Base-by-base conservation (phyloP, 345 rosid species). In the Linum lewisii region DNA sequence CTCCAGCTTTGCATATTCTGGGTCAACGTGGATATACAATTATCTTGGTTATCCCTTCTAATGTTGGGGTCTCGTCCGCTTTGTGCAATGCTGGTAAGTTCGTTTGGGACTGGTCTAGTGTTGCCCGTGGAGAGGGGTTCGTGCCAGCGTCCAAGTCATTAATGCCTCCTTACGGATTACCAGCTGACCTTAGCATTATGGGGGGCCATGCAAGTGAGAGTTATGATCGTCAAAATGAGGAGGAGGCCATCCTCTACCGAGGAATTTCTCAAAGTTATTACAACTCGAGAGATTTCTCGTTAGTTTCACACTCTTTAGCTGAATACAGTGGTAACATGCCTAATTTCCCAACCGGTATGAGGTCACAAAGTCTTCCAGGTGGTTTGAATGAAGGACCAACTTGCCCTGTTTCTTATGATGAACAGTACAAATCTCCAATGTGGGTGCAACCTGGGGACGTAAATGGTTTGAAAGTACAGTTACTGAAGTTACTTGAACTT, bases 71-170 rank as follows among this genome's bases (percentile, higher is more conserved):
- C 47, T 89, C 96, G 7, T 79, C 97, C 0, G 99, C 97, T 42
- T 81, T 93, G 59, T 61, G 82, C 73, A 89, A 79, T 80, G 95
- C 96, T 34, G 97, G 96, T 62, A 90, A 72, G 64, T 93, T 81
- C 64, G 95, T 93, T 24, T 93, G 99, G 99, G 97, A 93, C 69
- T 93, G 99, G 99, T 83, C 82, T 18, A 87, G 95, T 58, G 86
- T 93, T 72, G 95, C 86, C 75, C 95, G 80, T 20, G 99, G 99
- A 22, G 95, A 90, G 81, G 99, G 99, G 14, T 93, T 84, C 73
- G 82, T 84, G 21, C 89, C 82, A 4, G 59, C 78, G 0, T 59
- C 78, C 0, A 85, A 78, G 70, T 58, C 73, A 57, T 47, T 73
- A 44, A 58, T 66, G 67, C 76, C 83, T 57, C 68, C 88, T 61